A percentile compares a stretch with the other conserved stretches of the same genome.
These are phyloP conservation scores for Silene conica DNA, from an alignment of 148 eudicot genomes.

Conservation along the genomic window DNA sequence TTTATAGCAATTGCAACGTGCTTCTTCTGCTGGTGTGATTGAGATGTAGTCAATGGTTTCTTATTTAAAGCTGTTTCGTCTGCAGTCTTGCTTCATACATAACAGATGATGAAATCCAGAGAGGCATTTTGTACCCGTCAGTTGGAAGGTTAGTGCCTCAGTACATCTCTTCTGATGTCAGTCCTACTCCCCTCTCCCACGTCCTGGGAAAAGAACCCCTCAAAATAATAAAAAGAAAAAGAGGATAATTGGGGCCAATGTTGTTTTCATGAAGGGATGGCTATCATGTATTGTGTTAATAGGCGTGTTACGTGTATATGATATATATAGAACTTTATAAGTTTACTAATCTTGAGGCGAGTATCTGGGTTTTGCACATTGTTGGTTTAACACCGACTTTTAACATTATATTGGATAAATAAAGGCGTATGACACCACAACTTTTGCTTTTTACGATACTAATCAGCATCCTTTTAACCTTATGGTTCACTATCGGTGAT, in stretches of 20 bases:
- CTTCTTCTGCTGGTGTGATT: not conserved
- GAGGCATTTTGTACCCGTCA: constrained; percentile 79
- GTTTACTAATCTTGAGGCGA: not conserved
- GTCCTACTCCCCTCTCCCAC: not conserved
- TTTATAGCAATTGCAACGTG: not conserved
- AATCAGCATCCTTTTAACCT: not conserved
- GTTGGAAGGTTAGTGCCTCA: constrained; percentile 48
- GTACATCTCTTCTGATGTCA: not conserved
- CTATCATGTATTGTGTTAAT: not conserved
- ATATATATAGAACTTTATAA: not conserved
- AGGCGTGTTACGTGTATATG: too few species aligned
- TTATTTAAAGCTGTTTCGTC: constrained; percentile 13
- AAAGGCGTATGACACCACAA: not conserved
- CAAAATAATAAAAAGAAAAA: not conserved
- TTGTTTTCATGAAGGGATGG: not conserved
- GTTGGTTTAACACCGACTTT: not conserved
- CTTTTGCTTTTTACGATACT: too few species aligned
- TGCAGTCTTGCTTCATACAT: constrained; percentile 96
- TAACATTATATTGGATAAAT: not conserved
- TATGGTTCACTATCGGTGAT: not conserved
- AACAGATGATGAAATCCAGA: constrained; percentile 75
- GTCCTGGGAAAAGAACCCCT: not conserved
- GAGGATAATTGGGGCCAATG: not conserved
- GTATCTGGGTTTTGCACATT: not conserved
- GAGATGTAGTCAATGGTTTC: not conserved